These are phyloP conservation scores for Cyberlindnera lachancei DNA, from an alignment of 805 yeast species.

Conservation along the genomic window DNA sequence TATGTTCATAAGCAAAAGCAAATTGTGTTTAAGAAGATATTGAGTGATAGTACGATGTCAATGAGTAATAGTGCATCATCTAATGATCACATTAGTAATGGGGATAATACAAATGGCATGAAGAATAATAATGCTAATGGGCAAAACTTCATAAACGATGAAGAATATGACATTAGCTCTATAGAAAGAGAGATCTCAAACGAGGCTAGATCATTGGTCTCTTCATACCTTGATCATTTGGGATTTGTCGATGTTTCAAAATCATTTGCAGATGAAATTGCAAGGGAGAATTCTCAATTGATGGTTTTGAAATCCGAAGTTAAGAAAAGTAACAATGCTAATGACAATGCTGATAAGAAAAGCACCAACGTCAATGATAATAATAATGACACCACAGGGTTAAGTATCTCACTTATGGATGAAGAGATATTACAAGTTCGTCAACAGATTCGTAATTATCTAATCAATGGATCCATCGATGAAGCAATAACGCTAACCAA, in stretches of 20 bases:
- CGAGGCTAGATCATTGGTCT: conserved; percentile 27
- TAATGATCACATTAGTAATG: conserved; percentile 1
- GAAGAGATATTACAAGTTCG: conserved; percentile 34
- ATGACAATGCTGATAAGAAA: conserved; percentile 8
- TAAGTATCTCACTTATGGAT: conserved; percentile 9
- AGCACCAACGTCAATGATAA: background rate
- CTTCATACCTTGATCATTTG: conserved; percentile 47
- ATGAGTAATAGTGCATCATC: background rate
- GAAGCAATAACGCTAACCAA: conserved; percentile 12
- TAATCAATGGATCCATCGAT: conserved; percentile 37
- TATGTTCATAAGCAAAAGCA: conserved; percentile 42
- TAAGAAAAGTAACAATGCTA: no score
- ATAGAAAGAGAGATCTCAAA: conserved; percentile 10
- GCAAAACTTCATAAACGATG: conserved; percentile 10
- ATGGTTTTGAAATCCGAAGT: conserved; percentile 6
- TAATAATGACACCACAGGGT: background rate
- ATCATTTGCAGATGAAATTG: conserved; percentile 42
- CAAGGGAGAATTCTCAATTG: no score
- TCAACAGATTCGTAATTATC: conserved; percentile 35
- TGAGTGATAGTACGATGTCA: background rate
- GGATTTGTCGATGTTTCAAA: conserved; percentile 50
- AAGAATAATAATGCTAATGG: conserved; percentile 9
- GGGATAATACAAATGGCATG: conserved; percentile 2
- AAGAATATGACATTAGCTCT: no score
- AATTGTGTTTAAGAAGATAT: conserved; percentile 10